phyloP scores from a whole-genome alignment of 257 asterid species.

The Gentiana straminea region DNA sequence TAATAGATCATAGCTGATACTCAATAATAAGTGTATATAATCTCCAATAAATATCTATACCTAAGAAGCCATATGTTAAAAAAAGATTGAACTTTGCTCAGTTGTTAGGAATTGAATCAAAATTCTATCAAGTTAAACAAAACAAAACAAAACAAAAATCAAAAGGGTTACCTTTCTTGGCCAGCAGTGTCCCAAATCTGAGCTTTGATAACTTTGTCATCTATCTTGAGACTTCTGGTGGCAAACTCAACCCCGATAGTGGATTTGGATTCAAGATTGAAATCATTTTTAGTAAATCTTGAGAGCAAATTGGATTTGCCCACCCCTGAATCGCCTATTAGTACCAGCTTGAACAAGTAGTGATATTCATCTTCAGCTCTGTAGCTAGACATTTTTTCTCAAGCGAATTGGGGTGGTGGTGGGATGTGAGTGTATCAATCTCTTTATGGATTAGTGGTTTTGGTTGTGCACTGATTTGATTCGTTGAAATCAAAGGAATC shows the following conservation, averaged over 20 bases:
- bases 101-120: neutral
- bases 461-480: neutral
- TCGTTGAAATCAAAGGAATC: neutral
- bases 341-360: conserved; percentile 15
- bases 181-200: conserved; percentile 23
- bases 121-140: neutral
- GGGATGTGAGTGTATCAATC: neutral
- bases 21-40: too few relatives aligned
- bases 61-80: neutral
- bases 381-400: conserved; percentile 11
- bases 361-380: conserved; percentile 15
- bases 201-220: conserved; percentile 14
- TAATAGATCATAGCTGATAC: too few relatives aligned
- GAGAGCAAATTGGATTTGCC: conserved; percentile 18
- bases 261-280: conserved; percentile 15
- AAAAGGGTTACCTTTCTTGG: conserved; percentile 12
- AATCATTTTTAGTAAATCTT: conserved; percentile 13
- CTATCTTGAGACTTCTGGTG: conserved; percentile 13
- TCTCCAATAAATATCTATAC: neutral
- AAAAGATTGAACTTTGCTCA: neutral
- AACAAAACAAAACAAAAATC: neutral
- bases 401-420: too few relatives aligned
- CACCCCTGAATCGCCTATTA: conserved; percentile 17
- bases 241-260: conserved; percentile 19
- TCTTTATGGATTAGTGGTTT: neutral